A percentile compares a stretch with the other conserved stretches of the same genome.
These are phyloP conservation scores for Fusarium subtropicale DNA, from an alignment of 2,329 filamentous ascomycete genomes.

Conservation along the genomic window DNA sequence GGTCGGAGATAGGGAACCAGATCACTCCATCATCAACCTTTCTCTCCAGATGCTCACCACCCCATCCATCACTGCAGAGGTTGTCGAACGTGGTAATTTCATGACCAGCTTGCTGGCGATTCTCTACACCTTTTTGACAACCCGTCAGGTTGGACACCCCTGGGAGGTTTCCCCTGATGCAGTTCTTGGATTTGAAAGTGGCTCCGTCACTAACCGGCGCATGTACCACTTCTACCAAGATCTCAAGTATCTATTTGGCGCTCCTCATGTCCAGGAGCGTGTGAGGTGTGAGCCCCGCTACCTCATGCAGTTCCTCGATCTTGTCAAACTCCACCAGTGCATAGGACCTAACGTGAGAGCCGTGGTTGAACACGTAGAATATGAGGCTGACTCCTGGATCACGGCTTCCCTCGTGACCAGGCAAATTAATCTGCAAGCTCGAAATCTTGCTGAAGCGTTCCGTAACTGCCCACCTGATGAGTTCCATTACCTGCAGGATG, in stretches of 20 bases:
- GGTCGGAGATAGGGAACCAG: slow-evolving; percentile 94
- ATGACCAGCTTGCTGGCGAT: slow-evolving; percentile 95
- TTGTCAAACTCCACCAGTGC: slow-evolving; percentile 95
- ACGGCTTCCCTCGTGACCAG: slow-evolving; percentile 93
- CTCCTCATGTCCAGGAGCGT: slow-evolving; percentile 86
- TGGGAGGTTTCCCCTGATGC: slow-evolving; percentile 88
- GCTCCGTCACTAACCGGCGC: slow-evolving; percentile 91
- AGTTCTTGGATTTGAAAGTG: slow-evolving; percentile 91
- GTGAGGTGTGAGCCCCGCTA: slow-evolving; percentile 88
- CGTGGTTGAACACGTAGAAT: slow-evolving; percentile 95
- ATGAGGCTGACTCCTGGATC: slow-evolving; percentile 98
- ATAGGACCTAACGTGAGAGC: slow-evolving; percentile 94
- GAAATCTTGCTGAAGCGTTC: slow-evolving; percentile 90
- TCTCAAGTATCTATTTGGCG: slow-evolving; percentile 89
- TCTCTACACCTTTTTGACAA: slow-evolving; percentile 96
- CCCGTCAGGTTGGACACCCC: slow-evolving; percentile 93
- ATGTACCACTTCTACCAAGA: slow-evolving; percentile 99
- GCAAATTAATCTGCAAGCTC: slow-evolving; percentile 92
- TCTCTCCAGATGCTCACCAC: slow-evolving; percentile 97
- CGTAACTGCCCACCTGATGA: slow-evolving; percentile 74
- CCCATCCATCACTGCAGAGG: slow-evolving; percentile 94
- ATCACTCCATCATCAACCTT: slow-evolving; percentile 98
- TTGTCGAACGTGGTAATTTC: slow-evolving; percentile 95
- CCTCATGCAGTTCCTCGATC: slow-evolving; percentile 91
- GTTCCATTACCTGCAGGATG: slow-evolving; percentile 72